Evolutionary conservation across 306 rosid species (phyloP).

Genomic region (Rosa persica): DNA sequence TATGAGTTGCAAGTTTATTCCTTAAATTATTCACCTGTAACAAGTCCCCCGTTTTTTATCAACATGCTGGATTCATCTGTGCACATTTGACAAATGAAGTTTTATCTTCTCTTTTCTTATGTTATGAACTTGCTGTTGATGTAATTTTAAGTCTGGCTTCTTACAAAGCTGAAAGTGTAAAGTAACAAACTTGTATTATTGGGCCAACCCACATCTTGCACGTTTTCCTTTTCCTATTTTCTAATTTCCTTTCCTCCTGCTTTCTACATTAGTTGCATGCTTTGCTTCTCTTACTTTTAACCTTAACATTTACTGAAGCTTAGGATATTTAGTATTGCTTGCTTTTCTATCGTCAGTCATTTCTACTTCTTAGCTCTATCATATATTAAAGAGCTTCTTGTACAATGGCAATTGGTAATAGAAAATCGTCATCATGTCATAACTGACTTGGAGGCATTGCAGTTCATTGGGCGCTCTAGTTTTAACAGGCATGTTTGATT

Average conservation of each 20-base stretch:
- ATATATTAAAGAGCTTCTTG: not conserved
- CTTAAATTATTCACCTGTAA: not conserved
- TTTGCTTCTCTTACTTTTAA: not conserved
- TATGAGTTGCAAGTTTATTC: not conserved
- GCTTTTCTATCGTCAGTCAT: not conserved
- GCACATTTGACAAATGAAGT: not conserved
- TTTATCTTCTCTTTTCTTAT: not conserved
- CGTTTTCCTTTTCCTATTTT: not conserved
- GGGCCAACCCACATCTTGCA: not conserved
- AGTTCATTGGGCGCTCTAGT: not conserved
- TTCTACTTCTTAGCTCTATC: not conserved
- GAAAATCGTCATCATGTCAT: not conserved
- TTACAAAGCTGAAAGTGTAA: not conserved
- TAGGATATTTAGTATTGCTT: not conserved
- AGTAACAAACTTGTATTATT: not conserved
- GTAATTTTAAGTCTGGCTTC: not conserved
- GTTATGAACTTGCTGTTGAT: not conserved
- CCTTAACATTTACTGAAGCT: not conserved
- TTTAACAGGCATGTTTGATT: not conserved
- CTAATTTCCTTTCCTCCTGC: not conserved
- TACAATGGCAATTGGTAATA: not conserved
- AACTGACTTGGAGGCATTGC: not conserved
- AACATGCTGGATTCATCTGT: slow-evolving; percentile 4
- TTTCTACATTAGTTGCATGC: not conserved
- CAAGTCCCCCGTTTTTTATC: not conserved